These are phyloP conservation scores for Setaria viridis DNA, from an alignment of 202 grass and related monocot species.

Conservation along the genomic window DNA sequence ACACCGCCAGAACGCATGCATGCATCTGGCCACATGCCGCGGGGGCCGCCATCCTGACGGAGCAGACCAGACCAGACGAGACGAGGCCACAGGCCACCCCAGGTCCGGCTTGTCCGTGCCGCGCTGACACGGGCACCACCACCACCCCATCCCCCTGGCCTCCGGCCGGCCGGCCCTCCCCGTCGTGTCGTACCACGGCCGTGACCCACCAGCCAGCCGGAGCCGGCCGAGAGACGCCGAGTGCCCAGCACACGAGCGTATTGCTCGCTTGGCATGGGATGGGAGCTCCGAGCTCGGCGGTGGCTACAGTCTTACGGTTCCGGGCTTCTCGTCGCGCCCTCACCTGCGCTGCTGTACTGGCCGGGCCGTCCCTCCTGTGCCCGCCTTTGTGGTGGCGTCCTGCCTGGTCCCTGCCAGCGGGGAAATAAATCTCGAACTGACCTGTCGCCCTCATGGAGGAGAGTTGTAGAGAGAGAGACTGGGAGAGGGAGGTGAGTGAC, in stretches of 20 bases:
- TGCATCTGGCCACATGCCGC: neutral
- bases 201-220: neutral
- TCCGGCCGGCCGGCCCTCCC: too few relatives aligned
- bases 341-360: neutral
- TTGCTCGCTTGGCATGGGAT: too few relatives aligned
- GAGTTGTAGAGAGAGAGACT: neutral
- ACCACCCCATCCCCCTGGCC: neutral
- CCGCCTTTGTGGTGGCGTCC: neutral
- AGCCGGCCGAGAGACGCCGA: too few relatives aligned
- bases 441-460: constrained; percentile 8
- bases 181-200: neutral
- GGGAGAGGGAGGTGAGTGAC: too few relatives aligned
- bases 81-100: neutral
- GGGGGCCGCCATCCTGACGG: neutral
- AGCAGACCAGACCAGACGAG: neutral
- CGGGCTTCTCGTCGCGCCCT: too few relatives aligned
- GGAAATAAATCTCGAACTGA: constrained; percentile 31
- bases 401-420: neutral
- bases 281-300: neutral
- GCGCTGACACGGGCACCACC: constrained; percentile 5
- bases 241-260: neutral
- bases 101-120: neutral
- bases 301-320: neutral
- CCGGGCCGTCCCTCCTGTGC: neutral
- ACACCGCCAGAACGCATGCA: neutral